Conservation (phyloP, 2,329 filamentous ascomycete species). For the Scortechinia acanthostroma region DNA sequence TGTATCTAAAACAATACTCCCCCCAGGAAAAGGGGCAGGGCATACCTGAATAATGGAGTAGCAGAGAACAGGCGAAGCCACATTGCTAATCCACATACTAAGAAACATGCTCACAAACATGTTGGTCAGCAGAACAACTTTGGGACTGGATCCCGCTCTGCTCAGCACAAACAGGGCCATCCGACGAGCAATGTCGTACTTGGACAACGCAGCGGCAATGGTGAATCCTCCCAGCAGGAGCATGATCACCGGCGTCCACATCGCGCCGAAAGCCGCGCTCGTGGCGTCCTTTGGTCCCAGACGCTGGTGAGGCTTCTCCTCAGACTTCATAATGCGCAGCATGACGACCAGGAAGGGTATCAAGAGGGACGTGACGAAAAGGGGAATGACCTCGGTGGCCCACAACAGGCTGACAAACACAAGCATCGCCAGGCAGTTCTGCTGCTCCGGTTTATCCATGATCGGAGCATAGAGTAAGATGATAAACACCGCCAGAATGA, state of each 20-base stretch:
- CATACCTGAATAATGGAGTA: constrained; percentile 83
- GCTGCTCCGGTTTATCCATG: constrained; percentile 80
- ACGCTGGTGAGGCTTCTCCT: constrained; percentile 50
- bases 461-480: constrained; percentile 71
- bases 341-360: constrained; percentile 91
- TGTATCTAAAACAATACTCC: constrained; percentile 3
- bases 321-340: constrained; percentile 74
- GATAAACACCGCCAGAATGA: constrained; percentile 67
- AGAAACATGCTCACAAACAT: constrained; percentile 98
- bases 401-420: constrained; percentile 89
- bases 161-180: constrained; percentile 93
- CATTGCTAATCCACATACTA: constrained; percentile 98
- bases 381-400: constrained; percentile 93
- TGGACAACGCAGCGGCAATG: constrained; percentile 86
- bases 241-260: constrained; percentile 99
- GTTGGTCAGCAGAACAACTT: constrained; percentile 86
- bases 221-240: constrained; percentile 92
- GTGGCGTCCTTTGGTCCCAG: constrained; percentile 77
- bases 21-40: constrained; percentile 3
- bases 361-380: constrained; percentile 90
- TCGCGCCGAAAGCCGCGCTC: constrained; percentile 79
- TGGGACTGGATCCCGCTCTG: constrained; percentile 86
- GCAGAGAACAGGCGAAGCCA: constrained; percentile 91
- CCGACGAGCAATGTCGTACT: constrained; percentile 95
- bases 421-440: constrained; percentile 90